Conservation (phyloP, 1,284 basidiomycete species). For the Ustilago xerochloae region DNA sequence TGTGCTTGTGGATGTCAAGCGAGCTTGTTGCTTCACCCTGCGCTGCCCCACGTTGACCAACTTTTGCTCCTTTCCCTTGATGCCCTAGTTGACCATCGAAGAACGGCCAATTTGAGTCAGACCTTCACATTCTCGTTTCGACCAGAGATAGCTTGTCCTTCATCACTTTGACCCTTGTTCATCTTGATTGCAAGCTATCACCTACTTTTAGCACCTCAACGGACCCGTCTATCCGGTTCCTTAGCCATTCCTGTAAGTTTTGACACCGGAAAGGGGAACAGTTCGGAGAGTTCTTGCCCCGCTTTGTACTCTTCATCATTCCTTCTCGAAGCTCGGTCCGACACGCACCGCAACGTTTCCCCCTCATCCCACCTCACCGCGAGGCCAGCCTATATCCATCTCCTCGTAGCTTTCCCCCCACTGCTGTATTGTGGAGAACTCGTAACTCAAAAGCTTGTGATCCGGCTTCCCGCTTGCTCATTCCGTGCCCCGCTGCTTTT, state of each 20-base stretch:
- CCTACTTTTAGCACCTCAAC: not conserved
- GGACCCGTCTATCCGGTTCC: not conserved
- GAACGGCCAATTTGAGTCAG: not conserved
- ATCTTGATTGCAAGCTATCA: constrained; percentile 6
- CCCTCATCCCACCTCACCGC: not conserved
- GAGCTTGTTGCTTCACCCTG: not conserved
- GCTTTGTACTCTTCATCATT: not conserved
- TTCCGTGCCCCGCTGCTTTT: not conserved
- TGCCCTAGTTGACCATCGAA: not conserved
- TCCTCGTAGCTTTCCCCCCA: not conserved
- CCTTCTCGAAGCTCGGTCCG: constrained; percentile 29
- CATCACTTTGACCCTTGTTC: not conserved
- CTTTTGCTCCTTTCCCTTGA: too few species aligned
- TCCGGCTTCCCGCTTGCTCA: not conserved
- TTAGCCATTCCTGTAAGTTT: not conserved
- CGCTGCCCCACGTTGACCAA: not conserved
- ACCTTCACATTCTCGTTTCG: not conserved
- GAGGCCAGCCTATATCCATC: not conserved
- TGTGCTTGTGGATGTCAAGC: too few species aligned
- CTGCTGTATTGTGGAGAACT: not conserved
- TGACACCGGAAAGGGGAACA: too few species aligned
- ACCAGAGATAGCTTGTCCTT: not conserved
- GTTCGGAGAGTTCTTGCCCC: too few species aligned
- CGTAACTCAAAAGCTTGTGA: not conserved
- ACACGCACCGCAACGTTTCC: constrained; percentile 31